A percentile compares a stretch with the other conserved stretches of the same genome.
Evolutionary conservation across 2,329 filamentous ascomycete species (phyloP).

Genomic region (Neophaeococcomyces aloes): DNA sequence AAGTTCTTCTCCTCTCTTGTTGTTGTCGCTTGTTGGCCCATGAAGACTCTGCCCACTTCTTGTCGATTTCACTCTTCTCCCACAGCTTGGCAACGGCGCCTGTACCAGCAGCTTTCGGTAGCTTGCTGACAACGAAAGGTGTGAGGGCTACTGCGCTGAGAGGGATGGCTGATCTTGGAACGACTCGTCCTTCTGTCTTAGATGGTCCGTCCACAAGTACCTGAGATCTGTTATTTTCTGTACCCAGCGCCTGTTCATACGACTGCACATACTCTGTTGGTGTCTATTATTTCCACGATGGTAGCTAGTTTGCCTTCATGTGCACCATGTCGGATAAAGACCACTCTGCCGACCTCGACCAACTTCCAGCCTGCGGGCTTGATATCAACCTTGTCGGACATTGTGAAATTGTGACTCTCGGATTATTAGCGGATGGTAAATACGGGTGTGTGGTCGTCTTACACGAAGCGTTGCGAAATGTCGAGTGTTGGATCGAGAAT

Average conservation of each 20-base stretch:
- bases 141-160: constrained; percentile 81
- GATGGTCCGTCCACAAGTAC: constrained; percentile 93
- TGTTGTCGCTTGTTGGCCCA: constrained; percentile 91
- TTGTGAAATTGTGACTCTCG: not conserved
- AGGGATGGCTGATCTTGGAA: constrained; percentile 76
- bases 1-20: constrained; percentile 72
- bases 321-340: constrained; percentile 77
- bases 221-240: constrained; percentile 40
- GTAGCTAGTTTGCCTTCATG: constrained; percentile 77
- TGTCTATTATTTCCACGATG: constrained; percentile 99
- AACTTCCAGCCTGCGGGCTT: constrained; percentile 81
- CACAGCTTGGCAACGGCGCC: constrained; percentile 76
- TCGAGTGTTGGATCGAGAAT: not conserved
- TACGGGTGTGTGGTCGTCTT: too few relatives aligned
- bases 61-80: constrained; percentile 83
- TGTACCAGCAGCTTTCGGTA: constrained; percentile 75
- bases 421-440: not conserved
- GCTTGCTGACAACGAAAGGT: constrained; percentile 72
- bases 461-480: not conserved
- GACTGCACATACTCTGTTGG: constrained; percentile 85
- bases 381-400: constrained; percentile 48
- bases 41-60: constrained; percentile 82
- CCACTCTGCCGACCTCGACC: constrained; percentile 96
- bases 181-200: constrained; percentile 63
- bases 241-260: constrained; percentile 2